phyloP scores from a whole-genome alignment of 2,329 filamentous ascomycete genomes.

The Colletotrichum sp. region DNA sequence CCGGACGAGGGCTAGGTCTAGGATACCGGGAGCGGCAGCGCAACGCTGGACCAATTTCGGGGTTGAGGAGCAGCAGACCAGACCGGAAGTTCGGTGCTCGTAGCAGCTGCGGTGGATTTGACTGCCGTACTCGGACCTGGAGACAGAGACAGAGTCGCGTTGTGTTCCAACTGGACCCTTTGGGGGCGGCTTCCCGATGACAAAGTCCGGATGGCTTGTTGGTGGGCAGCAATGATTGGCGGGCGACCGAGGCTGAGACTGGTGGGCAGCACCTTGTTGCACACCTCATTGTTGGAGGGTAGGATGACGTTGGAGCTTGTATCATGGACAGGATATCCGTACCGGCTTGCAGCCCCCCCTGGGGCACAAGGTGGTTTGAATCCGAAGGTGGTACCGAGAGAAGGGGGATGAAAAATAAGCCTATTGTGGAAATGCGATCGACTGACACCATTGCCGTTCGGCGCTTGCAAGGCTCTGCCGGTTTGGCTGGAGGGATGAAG shows the following conservation, averaged over 20 bases:
- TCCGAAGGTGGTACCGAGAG: not conserved
- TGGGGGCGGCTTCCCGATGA: not conserved
- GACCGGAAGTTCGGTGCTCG: not conserved
- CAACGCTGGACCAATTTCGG: not conserved
- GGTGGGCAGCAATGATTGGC: not conserved
- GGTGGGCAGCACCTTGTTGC: not conserved
- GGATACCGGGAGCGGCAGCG: not conserved
- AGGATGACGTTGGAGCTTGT: conserved; percentile 6
- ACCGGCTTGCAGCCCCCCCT: not conserved
- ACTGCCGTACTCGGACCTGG: conserved; percentile 2
- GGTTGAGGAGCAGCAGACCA: not conserved
- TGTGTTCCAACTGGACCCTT: conserved; percentile 12
- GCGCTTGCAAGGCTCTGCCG: not conserved
- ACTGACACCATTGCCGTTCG: conserved; percentile 3
- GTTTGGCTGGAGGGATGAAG: not conserved
- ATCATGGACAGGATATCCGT: not conserved
- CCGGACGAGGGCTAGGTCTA: not conserved
- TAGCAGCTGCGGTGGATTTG: not conserved
- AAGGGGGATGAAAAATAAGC: not conserved
- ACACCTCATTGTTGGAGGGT: not conserved
- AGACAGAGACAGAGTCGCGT: not conserved
- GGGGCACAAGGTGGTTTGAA: not conserved
- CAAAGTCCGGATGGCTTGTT: not conserved
- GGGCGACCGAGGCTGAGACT: conserved; percentile 4
- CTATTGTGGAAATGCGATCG: conserved; percentile 9